Evolutionary conservation across 169 alveolate genomes (phyloP).

Genomic region (Plasmodium knowlesi): DNA sequence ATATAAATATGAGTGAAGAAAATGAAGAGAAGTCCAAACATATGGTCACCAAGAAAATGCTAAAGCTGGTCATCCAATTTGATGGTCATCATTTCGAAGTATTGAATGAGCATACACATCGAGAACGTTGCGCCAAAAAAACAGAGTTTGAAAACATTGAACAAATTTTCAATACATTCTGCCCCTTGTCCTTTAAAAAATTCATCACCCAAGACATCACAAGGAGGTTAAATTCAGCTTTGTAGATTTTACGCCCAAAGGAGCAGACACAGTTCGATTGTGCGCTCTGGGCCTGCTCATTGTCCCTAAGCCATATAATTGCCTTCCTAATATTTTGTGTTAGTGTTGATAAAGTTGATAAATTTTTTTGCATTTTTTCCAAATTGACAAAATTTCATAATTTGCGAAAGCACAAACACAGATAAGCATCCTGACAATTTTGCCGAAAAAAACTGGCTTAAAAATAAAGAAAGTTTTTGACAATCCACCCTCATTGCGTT

Average conservation of each 20-base stretch:
- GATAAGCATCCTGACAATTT: not conserved
- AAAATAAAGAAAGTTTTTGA: not conserved
- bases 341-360: not conserved
- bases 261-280: not conserved
- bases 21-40: not conserved
- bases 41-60: not conserved
- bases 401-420: not conserved
- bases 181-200: slow-evolving; percentile 48
- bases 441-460: not conserved
- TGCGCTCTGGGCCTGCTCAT: not conserved
- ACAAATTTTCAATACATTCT: slow-evolving; percentile 34
- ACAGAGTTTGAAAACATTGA: slow-evolving; percentile 45
- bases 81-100: slow-evolving; percentile 37
- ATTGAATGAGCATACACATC: not conserved
- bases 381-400: not conserved
- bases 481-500: too few relatives aligned
- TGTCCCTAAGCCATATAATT: not conserved
- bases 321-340: not conserved
- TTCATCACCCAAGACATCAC: slow-evolving; percentile 6
- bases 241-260: not conserved
- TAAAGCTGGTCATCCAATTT: slow-evolving; percentile 16
- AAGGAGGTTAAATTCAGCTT: not conserved
- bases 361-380: not conserved
- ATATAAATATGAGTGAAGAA: slow-evolving; percentile 28
- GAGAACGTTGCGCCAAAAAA: not conserved